Evolutionary conservation across 176 grass and related monocot species (phyloP).

Genomic region (Aegilops tauschii): DNA sequence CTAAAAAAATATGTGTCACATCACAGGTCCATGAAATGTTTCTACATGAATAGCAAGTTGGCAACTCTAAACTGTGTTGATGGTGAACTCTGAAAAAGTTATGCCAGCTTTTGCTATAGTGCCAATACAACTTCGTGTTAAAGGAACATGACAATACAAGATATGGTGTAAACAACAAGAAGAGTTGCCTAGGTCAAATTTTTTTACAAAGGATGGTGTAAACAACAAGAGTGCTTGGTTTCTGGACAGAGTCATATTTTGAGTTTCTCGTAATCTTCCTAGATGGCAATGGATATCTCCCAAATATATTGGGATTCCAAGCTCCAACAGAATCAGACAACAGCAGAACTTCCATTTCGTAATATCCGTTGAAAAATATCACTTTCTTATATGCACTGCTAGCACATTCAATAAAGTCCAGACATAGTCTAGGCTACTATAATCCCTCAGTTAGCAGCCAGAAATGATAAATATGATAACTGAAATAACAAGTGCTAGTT

Average conservation of each 20-base stretch:
- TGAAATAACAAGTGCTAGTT: neutral
- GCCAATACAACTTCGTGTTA: neutral
- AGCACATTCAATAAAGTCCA: neutral
- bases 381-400: neutral
- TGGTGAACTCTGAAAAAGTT: neutral
- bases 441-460: neutral
- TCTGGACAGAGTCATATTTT: neutral
- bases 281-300: conserved; percentile 11
- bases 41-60: neutral
- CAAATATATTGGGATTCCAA: neutral
- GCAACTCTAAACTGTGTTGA: neutral
- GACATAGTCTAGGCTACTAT: neutral
- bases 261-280: neutral
- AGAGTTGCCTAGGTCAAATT: neutral
- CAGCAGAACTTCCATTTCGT: neutral
- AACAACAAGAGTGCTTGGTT: conserved; percentile 17
- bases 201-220: neutral
- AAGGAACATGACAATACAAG: conserved; percentile 7
- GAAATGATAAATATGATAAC: neutral
- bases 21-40: neutral
- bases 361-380: neutral
- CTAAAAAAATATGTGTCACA: neutral
- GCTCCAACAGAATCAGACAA: neutral
- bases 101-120: neutral
- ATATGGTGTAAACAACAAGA: conserved; percentile 15